Percentiles rank a stretch among this genome's conserved stretches.
Conservation (phyloP, 306 rosid genomes). For the Erythrophleum fordii region DNA sequence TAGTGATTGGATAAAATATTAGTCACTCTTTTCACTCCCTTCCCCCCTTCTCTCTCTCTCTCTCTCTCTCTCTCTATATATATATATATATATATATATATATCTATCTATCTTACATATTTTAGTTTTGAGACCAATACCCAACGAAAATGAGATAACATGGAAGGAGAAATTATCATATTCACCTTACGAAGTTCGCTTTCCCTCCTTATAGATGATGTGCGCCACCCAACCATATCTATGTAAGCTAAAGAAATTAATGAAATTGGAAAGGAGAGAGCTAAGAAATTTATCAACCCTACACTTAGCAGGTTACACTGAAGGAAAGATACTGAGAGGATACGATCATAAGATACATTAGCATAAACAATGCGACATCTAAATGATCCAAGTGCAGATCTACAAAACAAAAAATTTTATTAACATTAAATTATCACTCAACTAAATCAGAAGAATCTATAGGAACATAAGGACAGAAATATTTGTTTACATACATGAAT, state of each 20-base stretch:
- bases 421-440: slow-evolving; percentile 24
- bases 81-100: too few relatives aligned
- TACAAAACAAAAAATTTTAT: slow-evolving; percentile 52
- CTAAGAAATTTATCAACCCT: slow-evolving; percentile 24
- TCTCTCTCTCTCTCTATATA: too few relatives aligned
- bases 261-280: slow-evolving; percentile 29
- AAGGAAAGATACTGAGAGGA: slow-evolving; percentile 50
- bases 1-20: too few relatives aligned
- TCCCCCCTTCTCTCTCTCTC: too few relatives aligned
- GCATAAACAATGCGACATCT: slow-evolving; percentile 77
- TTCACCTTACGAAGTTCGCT: slow-evolving; percentile 78
- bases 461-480: slow-evolving; percentile 7
- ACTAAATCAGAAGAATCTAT: background rate
- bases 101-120: background rate
- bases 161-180: slow-evolving; percentile 40
- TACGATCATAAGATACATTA: slow-evolving; percentile 97
- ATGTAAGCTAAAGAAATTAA: slow-evolving; percentile 50
- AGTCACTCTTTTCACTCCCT: too few relatives aligned
- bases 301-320: slow-evolving; percentile 16
- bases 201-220: slow-evolving; percentile 95
- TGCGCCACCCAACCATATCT: slow-evolving; percentile 99
- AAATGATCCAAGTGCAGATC: slow-evolving; percentile 90
- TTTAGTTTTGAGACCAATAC: slow-evolving; percentile 24
- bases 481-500: slow-evolving; percentile 68
- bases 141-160: slow-evolving; percentile 18